phyloP scores from a whole-genome alignment of 805 yeast species.

The Candida schatavii region DNA sequence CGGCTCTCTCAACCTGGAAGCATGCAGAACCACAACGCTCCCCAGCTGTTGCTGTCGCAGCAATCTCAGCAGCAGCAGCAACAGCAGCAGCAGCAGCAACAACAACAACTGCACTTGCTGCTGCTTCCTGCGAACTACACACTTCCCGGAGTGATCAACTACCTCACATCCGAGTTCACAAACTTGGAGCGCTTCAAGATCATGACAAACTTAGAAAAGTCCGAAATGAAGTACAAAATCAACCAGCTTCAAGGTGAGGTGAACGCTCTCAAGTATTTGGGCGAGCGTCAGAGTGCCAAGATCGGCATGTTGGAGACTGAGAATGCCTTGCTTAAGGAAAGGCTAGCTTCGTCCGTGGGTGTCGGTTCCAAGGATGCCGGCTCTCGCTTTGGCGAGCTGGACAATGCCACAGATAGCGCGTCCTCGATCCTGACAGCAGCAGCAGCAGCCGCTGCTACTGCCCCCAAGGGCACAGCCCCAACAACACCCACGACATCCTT shows the following conservation, averaged over 20 bases:
- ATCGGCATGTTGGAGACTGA: constrained; percentile 38
- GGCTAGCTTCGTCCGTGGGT: background rate
- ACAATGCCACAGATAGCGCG: background rate
- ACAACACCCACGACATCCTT: background rate
- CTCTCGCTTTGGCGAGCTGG: background rate
- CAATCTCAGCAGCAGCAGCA: constrained; percentile 10
- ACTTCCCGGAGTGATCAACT: constrained; percentile 58
- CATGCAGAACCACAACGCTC: constrained; percentile 1
- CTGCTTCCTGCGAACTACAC: constrained; percentile 34
- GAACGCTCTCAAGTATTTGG: constrained; percentile 40
- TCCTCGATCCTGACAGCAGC: background rate
- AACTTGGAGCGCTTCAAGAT: constrained; percentile 41
- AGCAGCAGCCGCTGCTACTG: background rate
- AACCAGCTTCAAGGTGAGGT: constrained; percentile 53
- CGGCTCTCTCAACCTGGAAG: no score
- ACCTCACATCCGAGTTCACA: constrained; percentile 57
- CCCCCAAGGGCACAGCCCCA: constrained; percentile 6
- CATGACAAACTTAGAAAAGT: constrained; percentile 51
- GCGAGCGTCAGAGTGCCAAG: constrained; percentile 38
- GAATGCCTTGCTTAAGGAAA: constrained; percentile 10
- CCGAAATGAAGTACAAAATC: constrained; percentile 50
- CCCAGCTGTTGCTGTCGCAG: constrained; percentile 12
- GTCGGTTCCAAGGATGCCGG: background rate
- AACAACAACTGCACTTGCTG: constrained; percentile 7
- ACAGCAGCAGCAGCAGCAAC: constrained; percentile 4